Percentiles rank a stretch among this genome's conserved stretches.
Conservation (phyloP, 306 rosid species). For the Fragaria nilgerrensis region DNA sequence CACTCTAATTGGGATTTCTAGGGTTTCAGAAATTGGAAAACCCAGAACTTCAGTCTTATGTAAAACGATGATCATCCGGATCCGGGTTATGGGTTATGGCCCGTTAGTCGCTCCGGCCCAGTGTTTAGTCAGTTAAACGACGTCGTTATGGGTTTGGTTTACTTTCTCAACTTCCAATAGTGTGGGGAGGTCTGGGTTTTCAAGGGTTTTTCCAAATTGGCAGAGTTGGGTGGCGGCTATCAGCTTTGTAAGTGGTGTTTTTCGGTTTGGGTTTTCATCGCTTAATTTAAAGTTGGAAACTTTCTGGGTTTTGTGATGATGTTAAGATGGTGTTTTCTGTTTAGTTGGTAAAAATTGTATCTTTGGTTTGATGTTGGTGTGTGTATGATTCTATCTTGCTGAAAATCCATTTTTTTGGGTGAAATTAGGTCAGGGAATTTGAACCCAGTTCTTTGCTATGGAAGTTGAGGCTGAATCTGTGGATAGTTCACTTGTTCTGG, state of each 20-base stretch:
- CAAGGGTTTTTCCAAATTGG: constrained; percentile 6
- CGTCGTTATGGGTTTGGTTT: not conserved
- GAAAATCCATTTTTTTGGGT: not conserved
- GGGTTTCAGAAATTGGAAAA: not conserved
- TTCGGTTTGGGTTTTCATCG: not conserved
- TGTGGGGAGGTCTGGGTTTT: not conserved
- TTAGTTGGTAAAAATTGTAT: not conserved
- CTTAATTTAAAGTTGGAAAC: not conserved
- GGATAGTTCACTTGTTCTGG: constrained; percentile 33
- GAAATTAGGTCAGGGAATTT: not conserved
- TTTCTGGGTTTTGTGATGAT: not conserved
- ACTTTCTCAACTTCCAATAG: not conserved
- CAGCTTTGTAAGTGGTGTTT: not conserved
- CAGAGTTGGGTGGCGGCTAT: constrained; percentile 18
- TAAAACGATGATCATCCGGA: not conserved
- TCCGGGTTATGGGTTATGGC: not conserved
- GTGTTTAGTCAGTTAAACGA: not conserved
- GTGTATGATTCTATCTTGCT: no score
- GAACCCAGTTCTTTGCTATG: constrained; percentile 24
- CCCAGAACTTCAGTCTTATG: not conserved
- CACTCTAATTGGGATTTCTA: constrained; percentile 4
- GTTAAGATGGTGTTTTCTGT: not conserved
- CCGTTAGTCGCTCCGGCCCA: not conserved
- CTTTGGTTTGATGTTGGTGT: no score
- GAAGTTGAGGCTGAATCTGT: constrained; percentile 24